Base-by-base conservation (phyloP, 2,329 filamentous ascomycete genomes). In the Colletotrichum cuscutae region DNA sequence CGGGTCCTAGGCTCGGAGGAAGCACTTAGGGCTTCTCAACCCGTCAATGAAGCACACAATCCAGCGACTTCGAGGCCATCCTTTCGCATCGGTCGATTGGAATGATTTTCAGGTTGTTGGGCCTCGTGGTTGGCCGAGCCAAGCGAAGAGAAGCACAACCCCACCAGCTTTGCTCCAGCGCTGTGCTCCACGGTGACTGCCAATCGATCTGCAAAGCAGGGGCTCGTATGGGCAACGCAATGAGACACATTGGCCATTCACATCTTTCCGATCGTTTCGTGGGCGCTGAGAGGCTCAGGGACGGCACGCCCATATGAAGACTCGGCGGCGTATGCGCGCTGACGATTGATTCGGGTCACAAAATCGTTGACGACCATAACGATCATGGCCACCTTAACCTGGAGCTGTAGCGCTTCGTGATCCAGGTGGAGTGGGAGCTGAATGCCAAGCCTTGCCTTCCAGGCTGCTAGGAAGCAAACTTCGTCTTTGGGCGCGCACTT, bases 281-380 rank as follows among this genome's bases (percentile, higher is more conserved):
- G 68, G 58, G 52, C 63, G 49, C 49, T 73, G 71, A 73, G 62
- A 73, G 71, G 71, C 22, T 72, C 57, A 30, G 24, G n/a, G 61
- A 62, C 37, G 15, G 35, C 6, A 30, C 61, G 13, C 58, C 57
- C 57, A 67, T 30, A 22, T 15, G 35, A 28, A 61, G 68, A 65
- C 64, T 58, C 71, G 71, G 57, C 57, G 37, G 35, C 71, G 24
- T 42, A 26, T 71, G 61, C 26, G 49, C 19, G 49, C 22, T 49
- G 24, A 22, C 12, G 35, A 24, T 28, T 37, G 46, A 28, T 24
- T 22, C 30, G 7, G 53, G 5, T 54, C 35, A 59, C 53, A 59
- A 32, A 49, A 28, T 37, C 24, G 37, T 61, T 24, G n/a, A 46
- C 58, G 56, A 30, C 53, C 59, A 26, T 13, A 15, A 26, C 22